Evolutionary conservation across 164 flowering plant species (phyloP).

Genomic region (Dillenia turbinata): DNA sequence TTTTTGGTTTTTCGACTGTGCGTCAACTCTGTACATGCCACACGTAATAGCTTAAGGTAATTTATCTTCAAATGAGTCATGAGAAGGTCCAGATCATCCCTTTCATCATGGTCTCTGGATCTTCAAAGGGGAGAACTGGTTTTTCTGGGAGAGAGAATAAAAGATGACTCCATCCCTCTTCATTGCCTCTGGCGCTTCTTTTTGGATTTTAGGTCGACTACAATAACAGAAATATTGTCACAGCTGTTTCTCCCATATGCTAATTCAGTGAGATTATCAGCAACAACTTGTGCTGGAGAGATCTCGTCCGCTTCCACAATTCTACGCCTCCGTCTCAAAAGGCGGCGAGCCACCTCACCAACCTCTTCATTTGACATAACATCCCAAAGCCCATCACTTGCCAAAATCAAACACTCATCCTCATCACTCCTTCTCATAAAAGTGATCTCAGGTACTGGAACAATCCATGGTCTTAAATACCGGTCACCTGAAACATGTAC

Average conservation of each 20-base stretch:
- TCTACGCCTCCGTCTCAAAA: constrained; percentile 41
- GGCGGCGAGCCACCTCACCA: constrained; percentile 49
- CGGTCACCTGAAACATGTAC: constrained; percentile 43
- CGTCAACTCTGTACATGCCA: too few species aligned
- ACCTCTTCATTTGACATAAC: constrained; percentile 66
- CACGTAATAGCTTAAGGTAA: too few species aligned
- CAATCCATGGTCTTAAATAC: constrained; percentile 60
- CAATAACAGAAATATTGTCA: constrained; percentile 62
- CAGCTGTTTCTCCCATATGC: constrained; percentile 51
- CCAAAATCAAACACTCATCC: constrained; percentile 65
- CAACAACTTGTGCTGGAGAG: constrained; percentile 50
- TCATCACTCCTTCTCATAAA: constrained; percentile 53
- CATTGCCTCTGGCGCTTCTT: constrained; percentile 35
- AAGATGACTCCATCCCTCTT: not conserved
- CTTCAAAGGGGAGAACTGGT: constrained; percentile 3
- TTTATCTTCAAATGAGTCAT: too few species aligned
- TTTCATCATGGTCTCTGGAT: not conserved
- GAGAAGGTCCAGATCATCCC: too few species aligned
- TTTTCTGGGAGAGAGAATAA: not conserved
- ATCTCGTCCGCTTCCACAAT: constrained; percentile 14
- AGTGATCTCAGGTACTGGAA: constrained; percentile 64
- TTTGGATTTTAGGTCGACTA: constrained; percentile 56
- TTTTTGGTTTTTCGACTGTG: too few species aligned
- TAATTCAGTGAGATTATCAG: constrained; percentile 57
- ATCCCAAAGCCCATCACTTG: constrained; percentile 80